phyloP scores from a whole-genome alignment of 2,329 filamentous ascomycete genomes.

The Cladosporium sp. region DNA sequence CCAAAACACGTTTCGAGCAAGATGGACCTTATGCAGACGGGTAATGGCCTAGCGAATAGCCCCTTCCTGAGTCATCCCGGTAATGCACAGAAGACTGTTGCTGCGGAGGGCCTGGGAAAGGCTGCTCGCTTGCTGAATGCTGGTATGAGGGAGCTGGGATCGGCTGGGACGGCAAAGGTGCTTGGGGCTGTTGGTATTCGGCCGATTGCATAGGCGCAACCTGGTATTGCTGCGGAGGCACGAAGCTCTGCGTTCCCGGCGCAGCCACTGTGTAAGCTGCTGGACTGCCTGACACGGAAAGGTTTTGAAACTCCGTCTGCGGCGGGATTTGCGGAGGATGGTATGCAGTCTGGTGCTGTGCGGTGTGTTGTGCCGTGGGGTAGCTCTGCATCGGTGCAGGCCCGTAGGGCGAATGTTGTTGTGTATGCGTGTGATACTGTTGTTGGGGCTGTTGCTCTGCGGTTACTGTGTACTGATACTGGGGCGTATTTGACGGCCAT shows the following conservation, averaged over 20 bases:
- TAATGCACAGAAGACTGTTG: conserved; percentile 19
- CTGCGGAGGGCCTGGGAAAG: conserved; percentile 14
- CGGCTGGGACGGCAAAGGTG: conserved; percentile 24
- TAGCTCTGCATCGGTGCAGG: conserved; percentile 13
- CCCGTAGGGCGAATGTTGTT: conserved; percentile 9
- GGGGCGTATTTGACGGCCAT: conserved; percentile 17
- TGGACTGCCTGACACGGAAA: conserved; percentile 20
- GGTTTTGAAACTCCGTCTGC: conserved; percentile 20
- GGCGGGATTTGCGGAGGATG: conserved; percentile 15
- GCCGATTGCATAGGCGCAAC: conserved; percentile 17
- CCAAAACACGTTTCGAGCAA: too few relatives aligned
- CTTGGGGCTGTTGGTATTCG: conserved; percentile 18
- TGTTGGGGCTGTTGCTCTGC: conserved; percentile 19
- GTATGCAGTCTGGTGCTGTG: conserved; percentile 16
- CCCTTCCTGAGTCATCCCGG: conserved; percentile 19
- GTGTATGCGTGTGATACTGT: conserved; percentile 18
- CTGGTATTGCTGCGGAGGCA: conserved; percentile 9
- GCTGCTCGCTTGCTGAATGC: conserved; percentile 15
- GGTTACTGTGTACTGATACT: conserved; percentile 20
- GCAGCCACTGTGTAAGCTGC: conserved; percentile 15
- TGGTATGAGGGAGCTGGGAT: conserved; percentile 17
- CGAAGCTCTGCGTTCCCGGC: conserved; percentile 5
- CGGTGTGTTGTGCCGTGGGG: background rate
- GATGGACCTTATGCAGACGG: conserved; percentile 13
- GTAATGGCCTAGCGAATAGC: conserved; percentile 22